Evolutionary conservation across 2,329 filamentous ascomycete genomes (phyloP).

Genomic region (Aspergillus luchuensis): DNA sequence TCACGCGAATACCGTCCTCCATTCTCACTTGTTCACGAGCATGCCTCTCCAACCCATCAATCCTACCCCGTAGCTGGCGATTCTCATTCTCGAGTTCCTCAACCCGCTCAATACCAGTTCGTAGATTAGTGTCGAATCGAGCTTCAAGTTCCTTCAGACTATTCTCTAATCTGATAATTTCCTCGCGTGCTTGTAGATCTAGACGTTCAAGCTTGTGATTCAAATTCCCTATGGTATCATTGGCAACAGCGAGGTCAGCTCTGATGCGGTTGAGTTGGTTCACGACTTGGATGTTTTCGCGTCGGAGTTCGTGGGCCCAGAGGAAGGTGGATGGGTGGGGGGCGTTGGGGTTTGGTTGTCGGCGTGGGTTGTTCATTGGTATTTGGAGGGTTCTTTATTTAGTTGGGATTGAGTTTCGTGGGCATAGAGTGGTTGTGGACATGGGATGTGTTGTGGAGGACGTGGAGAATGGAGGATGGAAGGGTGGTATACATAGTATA

Average conservation of each 20-base stretch:
- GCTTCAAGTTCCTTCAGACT: neutral
- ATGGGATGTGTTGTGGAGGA: neutral
- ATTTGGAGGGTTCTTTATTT: constrained; percentile 2
- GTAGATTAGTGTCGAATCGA: neutral
- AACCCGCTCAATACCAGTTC: neutral
- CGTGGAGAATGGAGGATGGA: neutral
- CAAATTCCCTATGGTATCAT: constrained; percentile 8
- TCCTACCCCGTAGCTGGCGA: neutral
- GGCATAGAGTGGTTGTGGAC: neutral
- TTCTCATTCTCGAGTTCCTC: constrained; percentile 11
- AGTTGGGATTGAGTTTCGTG: neutral
- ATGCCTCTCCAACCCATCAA: neutral
- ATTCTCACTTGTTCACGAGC: neutral
- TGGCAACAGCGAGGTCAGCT: constrained; percentile 13
- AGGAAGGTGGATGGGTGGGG: constrained; percentile 32
- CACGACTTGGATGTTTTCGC: constrained; percentile 37
- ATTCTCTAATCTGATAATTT: fast-evolving
- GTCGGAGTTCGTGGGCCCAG: constrained; percentile 44
- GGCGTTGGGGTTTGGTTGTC: constrained; percentile 11
- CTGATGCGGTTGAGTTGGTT: constrained; percentile 29
- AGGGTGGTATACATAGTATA: neutral
- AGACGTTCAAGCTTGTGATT: constrained; percentile 10
- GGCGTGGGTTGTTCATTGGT: constrained; percentile 9
- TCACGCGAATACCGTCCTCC: neutral
- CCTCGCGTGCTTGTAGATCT: neutral